These are phyloP conservation scores for Neonectria punicea DNA, from an alignment of 2,329 filamentous ascomycete genomes.

Conservation along the genomic window DNA sequence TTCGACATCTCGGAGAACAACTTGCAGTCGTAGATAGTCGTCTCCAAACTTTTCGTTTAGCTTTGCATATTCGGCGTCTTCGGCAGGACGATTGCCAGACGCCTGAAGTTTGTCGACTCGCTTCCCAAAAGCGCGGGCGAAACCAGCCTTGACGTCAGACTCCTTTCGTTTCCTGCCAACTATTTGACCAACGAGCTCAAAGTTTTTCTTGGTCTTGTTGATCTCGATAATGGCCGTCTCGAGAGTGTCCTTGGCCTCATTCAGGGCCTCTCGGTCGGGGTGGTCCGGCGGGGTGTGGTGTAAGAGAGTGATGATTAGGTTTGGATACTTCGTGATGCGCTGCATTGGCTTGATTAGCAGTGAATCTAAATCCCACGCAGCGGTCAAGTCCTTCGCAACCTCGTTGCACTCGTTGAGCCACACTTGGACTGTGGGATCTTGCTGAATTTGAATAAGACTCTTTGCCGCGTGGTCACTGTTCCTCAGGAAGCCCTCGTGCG, in stretches of 20 bases:
- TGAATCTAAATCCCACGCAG: slow-evolving; percentile 94
- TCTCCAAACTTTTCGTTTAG: slow-evolving; percentile 89
- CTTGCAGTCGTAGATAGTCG: slow-evolving; percentile 90
- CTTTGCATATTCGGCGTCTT: slow-evolving; percentile 84
- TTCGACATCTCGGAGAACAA: slow-evolving; percentile 93
- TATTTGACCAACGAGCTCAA: slow-evolving; percentile 90
- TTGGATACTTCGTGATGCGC: slow-evolving; percentile 91
- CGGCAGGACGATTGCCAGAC: slow-evolving; percentile 68
- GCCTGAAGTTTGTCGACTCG: slow-evolving; percentile 85
- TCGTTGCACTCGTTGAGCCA: slow-evolving; percentile 96
- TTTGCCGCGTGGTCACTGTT: slow-evolving; percentile 72
- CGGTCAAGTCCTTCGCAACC: slow-evolving; percentile 90
- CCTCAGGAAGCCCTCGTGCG: slow-evolving; percentile 71
- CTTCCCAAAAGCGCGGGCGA: slow-evolving; percentile 90
- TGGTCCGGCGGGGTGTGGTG: slow-evolving; percentile 84
- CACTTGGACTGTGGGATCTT: slow-evolving; percentile 73
- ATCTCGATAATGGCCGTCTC: slow-evolving; percentile 83
- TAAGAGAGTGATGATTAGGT: slow-evolving; percentile 82
- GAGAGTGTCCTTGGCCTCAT: slow-evolving; percentile 61
- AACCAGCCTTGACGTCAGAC: slow-evolving; percentile 83
- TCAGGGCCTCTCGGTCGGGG: slow-evolving; percentile 78
- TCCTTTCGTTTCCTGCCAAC: slow-evolving; percentile 88
- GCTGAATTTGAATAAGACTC: slow-evolving; percentile 70
- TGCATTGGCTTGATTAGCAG: slow-evolving; percentile 98
- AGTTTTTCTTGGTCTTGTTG: slow-evolving; percentile 95